A percentile compares a stretch with the other conserved stretches of the same genome.
Evolutionary conservation across 495 filamentous ascomycete genomes (phyloP).

Genomic region (Penicillium ochrochloron): DNA sequence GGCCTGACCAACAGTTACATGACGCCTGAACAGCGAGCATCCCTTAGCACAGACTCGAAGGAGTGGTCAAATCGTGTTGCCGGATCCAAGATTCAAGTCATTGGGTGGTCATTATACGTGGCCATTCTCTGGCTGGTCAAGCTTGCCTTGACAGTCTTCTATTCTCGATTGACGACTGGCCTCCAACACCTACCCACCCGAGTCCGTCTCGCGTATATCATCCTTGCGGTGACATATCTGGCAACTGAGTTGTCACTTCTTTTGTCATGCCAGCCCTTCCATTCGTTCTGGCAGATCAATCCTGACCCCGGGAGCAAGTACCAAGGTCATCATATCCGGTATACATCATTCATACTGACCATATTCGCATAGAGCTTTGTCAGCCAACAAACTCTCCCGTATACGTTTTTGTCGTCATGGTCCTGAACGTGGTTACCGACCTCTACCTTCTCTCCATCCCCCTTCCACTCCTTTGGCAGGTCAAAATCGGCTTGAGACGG

Average conservation of each 20-base stretch:
- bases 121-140: slow-evolving; percentile 58
- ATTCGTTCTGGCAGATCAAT: slow-evolving; percentile 56
- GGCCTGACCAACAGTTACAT: slow-evolving; percentile 58
- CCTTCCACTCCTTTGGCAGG: slow-evolving; percentile 54
- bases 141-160: slow-evolving; percentile 54
- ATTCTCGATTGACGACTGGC: slow-evolving; percentile 55
- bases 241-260: slow-evolving; percentile 51
- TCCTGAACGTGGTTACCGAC: slow-evolving; percentile 55
- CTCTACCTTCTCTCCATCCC: slow-evolving; percentile 58
- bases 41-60: slow-evolving; percentile 40
- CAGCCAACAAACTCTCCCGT: slow-evolving; percentile 42
- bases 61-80: slow-evolving; percentile 51
- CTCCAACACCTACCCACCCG: slow-evolving; percentile 44
- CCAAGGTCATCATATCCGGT: neutral
- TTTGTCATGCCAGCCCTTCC: slow-evolving; percentile 51
- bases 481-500: slow-evolving; percentile 46
- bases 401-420: slow-evolving; percentile 41
- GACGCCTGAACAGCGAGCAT: slow-evolving; percentile 46
- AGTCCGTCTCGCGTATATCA: slow-evolving; percentile 49
- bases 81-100: slow-evolving; percentile 56
- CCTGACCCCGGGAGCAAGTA: slow-evolving; percentile 55
- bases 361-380: slow-evolving; percentile 36
- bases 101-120: slow-evolving; percentile 57
- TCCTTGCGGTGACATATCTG: slow-evolving; percentile 51
- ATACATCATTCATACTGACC: slow-evolving; percentile 4